phyloP scores from a whole-genome alignment of 108 stramenopile genomes.

The Cafeteria roenbergensis region DNA sequence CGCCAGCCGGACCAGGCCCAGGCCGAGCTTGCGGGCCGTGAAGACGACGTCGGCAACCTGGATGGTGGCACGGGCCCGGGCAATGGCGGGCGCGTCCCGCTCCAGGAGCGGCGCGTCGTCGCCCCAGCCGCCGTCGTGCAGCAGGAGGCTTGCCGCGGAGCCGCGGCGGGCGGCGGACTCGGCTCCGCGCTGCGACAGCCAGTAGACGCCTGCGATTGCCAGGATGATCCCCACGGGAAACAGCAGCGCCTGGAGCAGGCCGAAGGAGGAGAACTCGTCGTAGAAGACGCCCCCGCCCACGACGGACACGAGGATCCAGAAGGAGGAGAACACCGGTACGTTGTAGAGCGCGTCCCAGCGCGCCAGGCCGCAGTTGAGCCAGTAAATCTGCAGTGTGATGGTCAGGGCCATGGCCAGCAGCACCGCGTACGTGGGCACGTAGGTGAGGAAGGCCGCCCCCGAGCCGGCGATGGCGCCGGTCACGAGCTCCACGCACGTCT shows the following conservation, averaged over 20 bases:
- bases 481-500: conserved; percentile 3
- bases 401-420: neutral
- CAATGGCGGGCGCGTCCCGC: too few species aligned
- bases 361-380: conserved; percentile 6
- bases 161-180: too few species aligned
- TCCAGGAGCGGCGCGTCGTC: too few species aligned
- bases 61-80: too few species aligned
- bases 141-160: too few species aligned
- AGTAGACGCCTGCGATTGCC: conserved; percentile 4
- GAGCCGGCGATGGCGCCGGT: neutral
- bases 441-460: neutral
- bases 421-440: conserved; percentile 3
- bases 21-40: too few species aligned
- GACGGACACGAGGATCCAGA: conserved; percentile 10
- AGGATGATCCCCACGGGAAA: conserved; percentile 6
- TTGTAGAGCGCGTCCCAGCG: conserved; percentile 11
- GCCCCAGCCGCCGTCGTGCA: too few species aligned
- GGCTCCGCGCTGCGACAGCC: conserved; percentile 9
- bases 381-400: conserved; percentile 5
- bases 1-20: too few species aligned
- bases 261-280: conserved; percentile 4
- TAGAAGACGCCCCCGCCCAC: conserved; percentile 12
- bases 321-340: conserved; percentile 4
- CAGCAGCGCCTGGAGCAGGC: neutral
- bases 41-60: too few species aligned